Evolutionary conservation across 305 asterid genomes (phyloP).

Genomic region (Withania somnifera): DNA sequence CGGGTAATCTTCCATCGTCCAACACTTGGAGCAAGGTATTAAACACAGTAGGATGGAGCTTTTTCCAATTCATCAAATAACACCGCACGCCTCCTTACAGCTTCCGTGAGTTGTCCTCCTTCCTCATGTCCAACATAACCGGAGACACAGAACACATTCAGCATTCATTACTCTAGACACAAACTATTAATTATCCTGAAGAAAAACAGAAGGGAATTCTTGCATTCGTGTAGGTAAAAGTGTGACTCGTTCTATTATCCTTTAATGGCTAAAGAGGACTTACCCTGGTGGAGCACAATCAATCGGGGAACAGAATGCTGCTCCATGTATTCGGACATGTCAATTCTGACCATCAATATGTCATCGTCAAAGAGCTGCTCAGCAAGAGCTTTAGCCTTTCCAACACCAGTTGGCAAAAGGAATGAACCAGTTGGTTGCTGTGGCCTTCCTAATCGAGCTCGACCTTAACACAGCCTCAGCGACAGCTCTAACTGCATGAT

Average conservation of each 20-base stretch:
- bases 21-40: constrained; percentile 72
- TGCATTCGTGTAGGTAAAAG: too few species aligned
- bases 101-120: constrained; percentile 85
- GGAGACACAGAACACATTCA: not conserved
- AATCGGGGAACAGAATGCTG: constrained; percentile 74
- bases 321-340: constrained; percentile 96
- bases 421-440: constrained; percentile 92
- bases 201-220: too few species aligned
- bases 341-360: constrained; percentile 62
- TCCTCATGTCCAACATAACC: constrained; percentile 88
- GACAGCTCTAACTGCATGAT: constrained; percentile 65
- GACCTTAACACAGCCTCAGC: constrained; percentile 87
- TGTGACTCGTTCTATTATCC: not conserved
- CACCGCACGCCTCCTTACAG: constrained; percentile 76
- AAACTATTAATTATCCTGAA: rapidly evolving
- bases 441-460: constrained; percentile 81
- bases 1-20: constrained; percentile 79
- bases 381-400: constrained; percentile 84
- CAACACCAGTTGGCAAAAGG: constrained; percentile 92
- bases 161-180: not conserved
- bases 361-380: constrained; percentile 88
- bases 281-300: constrained; percentile 95
- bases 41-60: constrained; percentile 68
- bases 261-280: not conserved
- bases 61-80: constrained; percentile 87